These are phyloP conservation scores for Rhynchospora breviuscula DNA, from an alignment of 176 grass and related monocot species.

Conservation along the genomic window DNA sequence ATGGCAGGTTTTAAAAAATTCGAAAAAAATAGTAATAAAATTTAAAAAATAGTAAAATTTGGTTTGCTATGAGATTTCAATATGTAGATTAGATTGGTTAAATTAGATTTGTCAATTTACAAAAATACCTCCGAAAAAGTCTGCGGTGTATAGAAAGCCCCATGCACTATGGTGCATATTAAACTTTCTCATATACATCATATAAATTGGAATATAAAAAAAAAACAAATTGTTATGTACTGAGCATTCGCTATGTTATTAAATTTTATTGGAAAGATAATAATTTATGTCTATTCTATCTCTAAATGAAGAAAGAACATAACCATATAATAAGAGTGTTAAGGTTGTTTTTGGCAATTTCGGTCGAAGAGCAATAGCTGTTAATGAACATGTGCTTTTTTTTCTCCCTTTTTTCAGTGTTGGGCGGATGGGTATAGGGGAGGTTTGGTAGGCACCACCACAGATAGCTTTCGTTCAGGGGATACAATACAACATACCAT, in stretches of 20 bases:
- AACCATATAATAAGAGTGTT: neutral
- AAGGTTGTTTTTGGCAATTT: neutral
- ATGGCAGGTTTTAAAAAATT: too few species aligned
- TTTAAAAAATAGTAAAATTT: too few species aligned
- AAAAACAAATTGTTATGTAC: neutral
- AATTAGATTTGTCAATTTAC: too few species aligned
- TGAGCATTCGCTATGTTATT: neutral
- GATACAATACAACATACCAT: constrained; percentile 38
- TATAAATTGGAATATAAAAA: neutral
- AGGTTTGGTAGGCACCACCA: neutral
- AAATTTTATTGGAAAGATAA: neutral
- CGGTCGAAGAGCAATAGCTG: neutral
- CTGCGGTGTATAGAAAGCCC: too few species aligned
- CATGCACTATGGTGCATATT: too few species aligned
- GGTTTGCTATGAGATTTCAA: too few species aligned
- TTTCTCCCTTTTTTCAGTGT: neutral
- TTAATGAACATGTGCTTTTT: neutral
- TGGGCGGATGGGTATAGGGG: neutral
- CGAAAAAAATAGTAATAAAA: too few species aligned
- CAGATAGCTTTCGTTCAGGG: neutral
- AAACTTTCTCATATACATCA: too few species aligned
- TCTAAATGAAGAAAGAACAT: neutral
- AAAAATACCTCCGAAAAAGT: too few species aligned
- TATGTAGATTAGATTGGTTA: too few species aligned
- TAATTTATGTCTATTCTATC: neutral